Evolutionary conservation across 768 basidiomycete species (phyloP).

Genomic region (Mycena pura): DNA sequence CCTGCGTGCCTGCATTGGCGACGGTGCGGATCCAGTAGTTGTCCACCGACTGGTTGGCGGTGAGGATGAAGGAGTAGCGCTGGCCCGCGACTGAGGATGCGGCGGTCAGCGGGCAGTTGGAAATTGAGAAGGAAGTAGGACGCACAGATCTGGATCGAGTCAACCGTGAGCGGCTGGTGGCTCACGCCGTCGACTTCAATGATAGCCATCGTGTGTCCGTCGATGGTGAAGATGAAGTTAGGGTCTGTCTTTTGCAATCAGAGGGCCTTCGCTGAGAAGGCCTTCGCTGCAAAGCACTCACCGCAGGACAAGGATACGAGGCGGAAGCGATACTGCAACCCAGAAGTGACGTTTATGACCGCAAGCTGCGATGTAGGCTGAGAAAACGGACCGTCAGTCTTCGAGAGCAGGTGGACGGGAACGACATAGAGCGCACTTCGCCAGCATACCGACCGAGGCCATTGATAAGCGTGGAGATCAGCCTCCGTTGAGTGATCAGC

Average conservation of each 20-base stretch:
- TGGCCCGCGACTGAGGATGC: constrained; percentile 39
- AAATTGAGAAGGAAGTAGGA: background rate
- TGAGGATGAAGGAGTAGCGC: constrained; percentile 52
- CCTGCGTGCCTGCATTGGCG: constrained; percentile 33
- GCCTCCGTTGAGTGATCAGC: too few species aligned
- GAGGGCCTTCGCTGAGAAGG: too few species aligned
- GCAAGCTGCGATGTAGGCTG: constrained; percentile 33
- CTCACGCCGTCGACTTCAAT: constrained; percentile 37
- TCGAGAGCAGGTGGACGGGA: background rate
- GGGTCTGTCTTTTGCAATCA: constrained; percentile 19
- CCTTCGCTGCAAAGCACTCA: background rate
- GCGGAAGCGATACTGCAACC: constrained; percentile 46
- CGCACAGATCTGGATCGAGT: constrained; percentile 21
- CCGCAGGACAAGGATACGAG: constrained; percentile 43
- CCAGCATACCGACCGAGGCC: constrained; percentile 33
- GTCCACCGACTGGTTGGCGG: constrained; percentile 49
- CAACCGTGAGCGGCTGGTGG: constrained; percentile 1
- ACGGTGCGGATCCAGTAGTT: constrained; percentile 62
- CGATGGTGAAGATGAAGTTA: constrained; percentile 44
- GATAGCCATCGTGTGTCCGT: constrained; percentile 55
- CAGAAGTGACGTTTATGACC: constrained; percentile 41
- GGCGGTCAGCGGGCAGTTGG: constrained; percentile 5
- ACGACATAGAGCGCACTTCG: too few species aligned
- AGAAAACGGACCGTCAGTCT: background rate
- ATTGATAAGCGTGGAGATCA: constrained; percentile 35